Evolutionary conservation across 345 rosid species (phyloP).

Genomic region (Gynandropsis gynandra): DNA sequence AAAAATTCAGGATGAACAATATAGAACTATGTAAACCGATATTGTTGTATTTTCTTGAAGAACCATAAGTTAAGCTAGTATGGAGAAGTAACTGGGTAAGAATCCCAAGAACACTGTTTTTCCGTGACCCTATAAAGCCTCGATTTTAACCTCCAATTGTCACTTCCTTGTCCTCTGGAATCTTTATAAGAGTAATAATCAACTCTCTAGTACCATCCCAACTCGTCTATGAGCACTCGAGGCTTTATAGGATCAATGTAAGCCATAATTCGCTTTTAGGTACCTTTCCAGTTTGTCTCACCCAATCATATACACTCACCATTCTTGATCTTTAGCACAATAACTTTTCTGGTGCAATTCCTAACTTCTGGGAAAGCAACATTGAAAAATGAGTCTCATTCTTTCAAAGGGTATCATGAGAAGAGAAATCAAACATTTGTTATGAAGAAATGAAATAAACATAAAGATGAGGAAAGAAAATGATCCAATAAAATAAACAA

Average conservation of each 20-base stretch:
- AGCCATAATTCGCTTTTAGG: constrained; percentile 49
- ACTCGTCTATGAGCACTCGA: constrained; percentile 43
- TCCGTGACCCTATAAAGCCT: too few species aligned
- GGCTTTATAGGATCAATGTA: constrained; percentile 44
- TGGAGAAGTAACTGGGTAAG: too few species aligned
- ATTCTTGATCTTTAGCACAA: constrained; percentile 49
- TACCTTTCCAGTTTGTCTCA: constrained; percentile 35
- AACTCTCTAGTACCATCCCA: constrained; percentile 42
- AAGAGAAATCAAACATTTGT: too few species aligned
- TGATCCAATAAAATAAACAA: too few species aligned
- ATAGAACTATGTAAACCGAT: too few species aligned
- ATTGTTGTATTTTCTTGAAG: too few species aligned
- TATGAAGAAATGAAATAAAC: too few species aligned
- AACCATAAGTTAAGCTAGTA: too few species aligned
- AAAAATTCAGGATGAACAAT: too few species aligned
- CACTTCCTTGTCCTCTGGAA: constrained; percentile 43
- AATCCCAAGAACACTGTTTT: too few species aligned
- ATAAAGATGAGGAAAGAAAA: too few species aligned
- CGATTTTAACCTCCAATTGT: constrained; percentile 33
- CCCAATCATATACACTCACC: constrained; percentile 33
- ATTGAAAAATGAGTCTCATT: constrained; percentile 20
- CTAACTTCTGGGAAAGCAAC: constrained; percentile 41
- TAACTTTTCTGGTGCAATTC: constrained; percentile 54
- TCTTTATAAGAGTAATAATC: constrained; percentile 51
- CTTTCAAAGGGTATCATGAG: constrained; percentile 24